Conservation (phyloP, 306 rosid genomes). For the Potentilla sterilis region DNA sequence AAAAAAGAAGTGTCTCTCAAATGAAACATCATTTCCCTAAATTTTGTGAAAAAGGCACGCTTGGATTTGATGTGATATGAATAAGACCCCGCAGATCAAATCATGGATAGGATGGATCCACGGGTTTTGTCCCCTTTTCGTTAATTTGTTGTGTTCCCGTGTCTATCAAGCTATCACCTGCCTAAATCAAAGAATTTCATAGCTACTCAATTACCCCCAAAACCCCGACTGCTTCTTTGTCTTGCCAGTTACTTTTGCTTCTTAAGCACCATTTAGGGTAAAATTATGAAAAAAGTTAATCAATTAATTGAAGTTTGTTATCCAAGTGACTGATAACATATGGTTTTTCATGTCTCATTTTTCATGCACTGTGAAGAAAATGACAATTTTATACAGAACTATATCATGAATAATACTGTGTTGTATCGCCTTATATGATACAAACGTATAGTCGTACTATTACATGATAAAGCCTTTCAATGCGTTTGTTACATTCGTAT, state of each 20-base stretch:
- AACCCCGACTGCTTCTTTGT: neutral
- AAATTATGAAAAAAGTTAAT: neutral
- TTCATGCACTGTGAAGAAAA: neutral
- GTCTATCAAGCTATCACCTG: conserved; percentile 2
- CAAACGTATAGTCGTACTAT: too few species aligned
- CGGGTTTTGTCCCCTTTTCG: conserved; percentile 17
- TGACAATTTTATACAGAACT: too few species aligned
- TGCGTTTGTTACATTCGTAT: too few species aligned
- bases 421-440: too few species aligned
- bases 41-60: neutral
- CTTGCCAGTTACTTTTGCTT: neutral
- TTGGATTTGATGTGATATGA: neutral
- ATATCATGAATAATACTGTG: too few species aligned
- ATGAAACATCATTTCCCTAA: conserved; percentile 13
- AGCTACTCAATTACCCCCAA: neutral
- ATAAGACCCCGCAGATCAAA: conserved; percentile 1
- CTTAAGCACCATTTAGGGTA: neutral
- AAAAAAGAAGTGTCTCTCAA: neutral
- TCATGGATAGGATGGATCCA: conserved; percentile 14
- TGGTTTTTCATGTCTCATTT: neutral
- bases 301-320: neutral
- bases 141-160: conserved; percentile 8
- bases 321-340: neutral
- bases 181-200: neutral
- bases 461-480: too few species aligned